These are phyloP conservation scores for Trypanosoma melophagium DNA, from an alignment of 208 protist species.

Conservation along the genomic window DNA sequence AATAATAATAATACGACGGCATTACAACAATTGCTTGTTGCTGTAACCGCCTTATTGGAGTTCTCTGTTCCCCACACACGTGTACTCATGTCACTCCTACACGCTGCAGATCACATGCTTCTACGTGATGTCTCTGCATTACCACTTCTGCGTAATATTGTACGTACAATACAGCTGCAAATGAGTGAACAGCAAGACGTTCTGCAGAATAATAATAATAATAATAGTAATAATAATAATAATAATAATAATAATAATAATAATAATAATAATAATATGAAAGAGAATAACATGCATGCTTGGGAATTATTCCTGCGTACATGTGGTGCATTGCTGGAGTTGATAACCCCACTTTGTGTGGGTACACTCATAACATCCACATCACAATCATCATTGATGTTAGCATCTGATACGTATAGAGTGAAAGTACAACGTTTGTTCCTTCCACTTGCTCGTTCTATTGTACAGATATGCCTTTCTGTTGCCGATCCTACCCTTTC, in stretches of 20 bases:
- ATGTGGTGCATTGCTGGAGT: slow-evolving; percentile 48
- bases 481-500: too few species aligned
- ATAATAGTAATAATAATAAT: too few species aligned
- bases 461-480: too few species aligned
- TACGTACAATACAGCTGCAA: slow-evolving; percentile 19
- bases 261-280: too few species aligned
- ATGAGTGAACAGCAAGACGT: slow-evolving; percentile 15
- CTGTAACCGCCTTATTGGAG: slow-evolving; percentile 37
- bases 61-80: slow-evolving; percentile 38
- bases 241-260: too few species aligned
- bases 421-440: slow-evolving; percentile 4
- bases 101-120: slow-evolving; percentile 43
- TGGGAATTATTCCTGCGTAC: slow-evolving; percentile 10
- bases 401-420: not conserved
- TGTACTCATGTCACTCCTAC: slow-evolving; percentile 42
- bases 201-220: not conserved
- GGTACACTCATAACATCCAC: not conserved
- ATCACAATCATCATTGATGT: not conserved
- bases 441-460: slow-evolving; percentile 8
- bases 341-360: slow-evolving; percentile 67
- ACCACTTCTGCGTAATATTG: slow-evolving; percentile 29
- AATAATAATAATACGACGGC: slow-evolving; percentile 7
- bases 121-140: slow-evolving; percentile 45
- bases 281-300: not conserved
- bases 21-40: slow-evolving; percentile 55